A percentile compares a stretch with the other conserved stretches of the same genome.
These are phyloP conservation scores for Saccharomycopsis lassenensis DNA, from an alignment of 805 yeast species.

Conservation along the genomic window DNA sequence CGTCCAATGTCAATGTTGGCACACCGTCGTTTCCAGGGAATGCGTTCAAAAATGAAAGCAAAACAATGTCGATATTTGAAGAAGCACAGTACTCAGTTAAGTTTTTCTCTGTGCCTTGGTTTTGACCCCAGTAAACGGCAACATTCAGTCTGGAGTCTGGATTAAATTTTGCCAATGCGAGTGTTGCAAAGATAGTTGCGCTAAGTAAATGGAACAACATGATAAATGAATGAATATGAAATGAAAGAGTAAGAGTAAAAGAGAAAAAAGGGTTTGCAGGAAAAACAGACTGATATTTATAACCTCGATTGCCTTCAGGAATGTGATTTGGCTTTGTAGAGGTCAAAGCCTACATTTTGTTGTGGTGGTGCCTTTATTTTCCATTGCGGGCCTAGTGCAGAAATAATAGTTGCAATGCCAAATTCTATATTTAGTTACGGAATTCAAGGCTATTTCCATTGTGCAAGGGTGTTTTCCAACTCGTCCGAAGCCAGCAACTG, in stretches of 20 bases:
- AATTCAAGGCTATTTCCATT: no score
- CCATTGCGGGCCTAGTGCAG: no score
- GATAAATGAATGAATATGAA: background rate
- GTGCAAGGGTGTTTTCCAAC: slow-evolving; percentile 10
- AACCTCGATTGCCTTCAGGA: no score
- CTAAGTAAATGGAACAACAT: slow-evolving; percentile 2
- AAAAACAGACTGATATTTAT: no score
- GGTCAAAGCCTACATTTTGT: no score
- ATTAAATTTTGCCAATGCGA: slow-evolving; percentile 22
- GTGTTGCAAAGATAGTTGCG: background rate
- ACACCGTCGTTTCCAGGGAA: slow-evolving; percentile 36
- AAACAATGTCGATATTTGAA: slow-evolving; percentile 57
- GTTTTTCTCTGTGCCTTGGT: slow-evolving; percentile 37
- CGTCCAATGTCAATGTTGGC: slow-evolving; percentile 38
- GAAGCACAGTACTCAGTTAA: slow-evolving; percentile 54
- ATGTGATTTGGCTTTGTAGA: no score
- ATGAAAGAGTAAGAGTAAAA: background rate
- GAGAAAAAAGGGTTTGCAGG: background rate
- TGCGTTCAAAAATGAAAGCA: slow-evolving; percentile 56
- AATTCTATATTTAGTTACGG: no score
- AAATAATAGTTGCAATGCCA: no score
- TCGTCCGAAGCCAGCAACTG: slow-evolving; percentile 16
- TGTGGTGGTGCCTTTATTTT: no score
- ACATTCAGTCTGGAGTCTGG: slow-evolving; percentile 41
- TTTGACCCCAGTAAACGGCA: slow-evolving; percentile 87